Evolutionary conservation across 192 early-diverging fungal genomes (phyloP).

Genomic region (Backusella tuberculispora): DNA sequence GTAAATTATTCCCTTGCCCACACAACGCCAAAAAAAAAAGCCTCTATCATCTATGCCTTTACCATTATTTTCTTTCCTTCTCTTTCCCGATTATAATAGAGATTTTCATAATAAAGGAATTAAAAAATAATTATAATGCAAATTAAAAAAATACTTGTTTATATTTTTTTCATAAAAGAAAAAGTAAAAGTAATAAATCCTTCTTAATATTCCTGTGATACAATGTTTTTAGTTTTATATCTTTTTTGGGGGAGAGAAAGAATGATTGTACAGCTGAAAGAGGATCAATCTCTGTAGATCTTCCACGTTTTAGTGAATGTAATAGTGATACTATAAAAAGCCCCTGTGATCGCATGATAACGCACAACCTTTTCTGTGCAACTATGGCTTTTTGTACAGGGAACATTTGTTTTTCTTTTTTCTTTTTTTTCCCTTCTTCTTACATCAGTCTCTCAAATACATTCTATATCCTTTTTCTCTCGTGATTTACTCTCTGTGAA

Average conservation of each 20-base stretch:
- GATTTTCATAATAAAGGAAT: slow-evolving; percentile 13
- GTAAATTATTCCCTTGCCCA: slow-evolving; percentile 8
- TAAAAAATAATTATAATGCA: slow-evolving; percentile 3
- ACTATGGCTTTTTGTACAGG: slow-evolving; percentile 14
- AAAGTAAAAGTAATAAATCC: not conserved
- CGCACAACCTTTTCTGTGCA: slow-evolving; percentile 10
- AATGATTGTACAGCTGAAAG: not conserved
- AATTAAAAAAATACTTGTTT: not conserved
- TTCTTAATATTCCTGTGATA: slow-evolving; percentile 1
- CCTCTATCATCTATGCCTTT: slow-evolving; percentile 10
- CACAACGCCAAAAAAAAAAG: not conserved
- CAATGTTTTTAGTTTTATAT: slow-evolving; percentile 6
- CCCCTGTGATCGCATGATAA: slow-evolving; percentile 20
- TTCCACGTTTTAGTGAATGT: slow-evolving; percentile 17
- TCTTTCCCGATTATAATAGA: slow-evolving; percentile 14
- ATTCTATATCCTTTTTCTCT: not conserved
- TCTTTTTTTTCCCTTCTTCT: not conserved
- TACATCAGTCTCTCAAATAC: not conserved
- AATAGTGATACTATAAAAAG: not conserved
- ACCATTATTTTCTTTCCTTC: not conserved
- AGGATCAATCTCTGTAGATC: slow-evolving; percentile 24
- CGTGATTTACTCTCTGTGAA: slow-evolving; percentile 13
- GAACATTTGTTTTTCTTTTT: not conserved
- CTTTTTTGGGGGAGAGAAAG: not conserved
- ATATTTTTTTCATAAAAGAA: slow-evolving; percentile 5